Evolutionary conservation across 2,329 filamentous ascomycete species (phyloP).

Genomic region (Fusarium sp.): DNA sequence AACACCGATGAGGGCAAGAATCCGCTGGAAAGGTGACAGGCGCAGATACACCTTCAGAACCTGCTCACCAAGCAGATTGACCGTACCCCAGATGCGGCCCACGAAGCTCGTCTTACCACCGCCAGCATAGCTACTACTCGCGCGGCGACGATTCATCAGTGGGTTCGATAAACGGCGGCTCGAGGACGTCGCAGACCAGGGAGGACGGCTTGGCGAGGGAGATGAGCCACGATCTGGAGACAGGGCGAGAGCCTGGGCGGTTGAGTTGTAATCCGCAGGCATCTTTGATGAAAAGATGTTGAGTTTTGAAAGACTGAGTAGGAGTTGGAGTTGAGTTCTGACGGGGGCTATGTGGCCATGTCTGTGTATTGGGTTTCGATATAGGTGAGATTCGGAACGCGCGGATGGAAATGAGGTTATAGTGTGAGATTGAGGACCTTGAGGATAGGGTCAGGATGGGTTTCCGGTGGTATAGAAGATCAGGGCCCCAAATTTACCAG

Average conservation of each 20-base stretch:
- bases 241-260: constrained; percentile 60
- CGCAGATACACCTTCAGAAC: constrained; percentile 61
- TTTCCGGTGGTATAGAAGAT: background rate
- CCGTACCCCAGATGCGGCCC: constrained; percentile 47
- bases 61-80: constrained; percentile 55
- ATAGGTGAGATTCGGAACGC: constrained; percentile 28
- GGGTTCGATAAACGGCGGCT: constrained; percentile 55
- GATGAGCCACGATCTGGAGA: constrained; percentile 48
- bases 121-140: constrained; percentile 14
- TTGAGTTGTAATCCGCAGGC: constrained; percentile 61
- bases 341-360: constrained; percentile 25
- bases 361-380: constrained; percentile 16
- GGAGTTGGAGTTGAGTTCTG: background rate
- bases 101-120: constrained; percentile 40
- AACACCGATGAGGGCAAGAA: constrained; percentile 62
- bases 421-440: background rate
- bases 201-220: constrained; percentile 44
- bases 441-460: background rate
- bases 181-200: constrained; percentile 35
- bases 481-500: background rate
- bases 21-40: constrained; percentile 69
- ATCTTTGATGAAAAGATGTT: constrained; percentile 47
- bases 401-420: constrained; percentile 25
- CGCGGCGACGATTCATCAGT: constrained; percentile 45
- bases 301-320: background rate